A percentile compares a stretch with the other conserved stretches of the same genome.
These are phyloP conservation scores for Sodiomyces alkalinus DNA, from an alignment of 2,329 filamentous ascomycete species.

Conservation along the genomic window DNA sequence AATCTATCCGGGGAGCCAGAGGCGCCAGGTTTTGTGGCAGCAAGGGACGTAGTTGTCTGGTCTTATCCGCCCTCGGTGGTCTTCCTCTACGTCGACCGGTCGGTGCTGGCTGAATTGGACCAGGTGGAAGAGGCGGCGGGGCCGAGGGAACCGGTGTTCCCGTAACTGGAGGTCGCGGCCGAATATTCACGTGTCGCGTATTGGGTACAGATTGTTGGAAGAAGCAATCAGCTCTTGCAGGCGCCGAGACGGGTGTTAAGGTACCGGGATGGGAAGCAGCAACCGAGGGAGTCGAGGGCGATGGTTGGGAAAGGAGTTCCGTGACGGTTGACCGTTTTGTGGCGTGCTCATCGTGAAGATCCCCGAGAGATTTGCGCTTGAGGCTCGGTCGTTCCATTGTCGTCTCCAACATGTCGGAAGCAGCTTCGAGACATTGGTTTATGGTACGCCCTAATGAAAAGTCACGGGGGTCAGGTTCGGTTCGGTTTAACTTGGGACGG, in stretches of 20 bases:
- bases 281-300: neutral
- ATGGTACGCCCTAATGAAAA: slow-evolving; percentile 25
- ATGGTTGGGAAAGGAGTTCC: neutral
- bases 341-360: neutral
- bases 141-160: neutral
- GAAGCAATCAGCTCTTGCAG: no score
- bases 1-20: slow-evolving; percentile 9
- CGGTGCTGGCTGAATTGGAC: neutral
- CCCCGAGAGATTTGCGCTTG: slow-evolving; percentile 19
- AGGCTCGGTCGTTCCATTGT: slow-evolving; percentile 13
- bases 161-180: neutral
- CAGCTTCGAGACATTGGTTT: slow-evolving; percentile 26
- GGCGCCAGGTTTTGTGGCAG: slow-evolving; percentile 18
- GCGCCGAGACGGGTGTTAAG: neutral
- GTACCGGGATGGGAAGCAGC: no score
- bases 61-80: slow-evolving; percentile 27
- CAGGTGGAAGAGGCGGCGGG: neutral
- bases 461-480: slow-evolving; percentile 2
- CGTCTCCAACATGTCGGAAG: slow-evolving; percentile 19
- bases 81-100: slow-evolving; percentile 25
- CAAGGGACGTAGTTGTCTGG: slow-evolving; percentile 13
- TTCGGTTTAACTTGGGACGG: slow-evolving; percentile 8
- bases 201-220: neutral
- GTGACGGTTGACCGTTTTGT: neutral
- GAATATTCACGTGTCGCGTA: slow-evolving; percentile 1